Percentiles rank a stretch among this genome's conserved stretches.
Conservation (phyloP, 768 basidiomycete genomes). For the Tricholoma bakamatsutake region DNA sequence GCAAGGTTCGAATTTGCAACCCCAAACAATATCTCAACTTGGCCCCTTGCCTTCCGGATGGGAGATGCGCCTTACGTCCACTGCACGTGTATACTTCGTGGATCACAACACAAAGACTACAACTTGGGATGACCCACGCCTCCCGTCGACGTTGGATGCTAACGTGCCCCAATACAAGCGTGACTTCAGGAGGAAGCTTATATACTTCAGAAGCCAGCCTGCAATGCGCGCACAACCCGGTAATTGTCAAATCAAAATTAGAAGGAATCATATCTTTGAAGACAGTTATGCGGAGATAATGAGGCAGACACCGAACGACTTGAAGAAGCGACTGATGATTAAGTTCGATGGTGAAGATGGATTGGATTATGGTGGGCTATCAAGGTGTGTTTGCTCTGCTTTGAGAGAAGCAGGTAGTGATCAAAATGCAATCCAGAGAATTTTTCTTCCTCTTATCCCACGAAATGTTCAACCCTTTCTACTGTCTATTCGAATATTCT, state of each 20-base stretch:
- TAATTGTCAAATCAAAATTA: slow-evolving; percentile 98
- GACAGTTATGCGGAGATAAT: slow-evolving; percentile 99
- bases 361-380: slow-evolving; percentile 96
- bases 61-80: slow-evolving; percentile 99
- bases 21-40: slow-evolving; percentile 93
- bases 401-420: not conserved
- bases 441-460: slow-evolving; percentile 99
- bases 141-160: slow-evolving; percentile 90
- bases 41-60: slow-evolving; percentile 97
- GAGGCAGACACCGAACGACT: slow-evolving; percentile 96
- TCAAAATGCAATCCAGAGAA: slow-evolving; percentile 52
- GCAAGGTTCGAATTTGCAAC: slow-evolving; percentile 81
- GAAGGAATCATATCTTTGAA: slow-evolving; percentile 97
- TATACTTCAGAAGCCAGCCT: slow-evolving; percentile 98
- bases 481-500: slow-evolving; percentile 99
- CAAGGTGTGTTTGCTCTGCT: slow-evolving; percentile 48
- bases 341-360: slow-evolving; percentile 99
- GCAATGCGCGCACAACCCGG: slow-evolving; percentile 97
- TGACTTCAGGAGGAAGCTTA: slow-evolving; percentile 97
- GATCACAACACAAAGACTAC: slow-evolving; percentile 99
- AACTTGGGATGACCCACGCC: slow-evolving; percentile 98
- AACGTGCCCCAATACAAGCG: slow-evolving; percentile 99
- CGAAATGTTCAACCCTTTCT: slow-evolving; percentile 99
- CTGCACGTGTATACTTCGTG: slow-evolving; percentile 98
- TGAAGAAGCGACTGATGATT: slow-evolving; percentile 99